These are phyloP conservation scores for Pistacia atlantica DNA, from an alignment of 345 rosid genomes.

Conservation along the genomic window DNA sequence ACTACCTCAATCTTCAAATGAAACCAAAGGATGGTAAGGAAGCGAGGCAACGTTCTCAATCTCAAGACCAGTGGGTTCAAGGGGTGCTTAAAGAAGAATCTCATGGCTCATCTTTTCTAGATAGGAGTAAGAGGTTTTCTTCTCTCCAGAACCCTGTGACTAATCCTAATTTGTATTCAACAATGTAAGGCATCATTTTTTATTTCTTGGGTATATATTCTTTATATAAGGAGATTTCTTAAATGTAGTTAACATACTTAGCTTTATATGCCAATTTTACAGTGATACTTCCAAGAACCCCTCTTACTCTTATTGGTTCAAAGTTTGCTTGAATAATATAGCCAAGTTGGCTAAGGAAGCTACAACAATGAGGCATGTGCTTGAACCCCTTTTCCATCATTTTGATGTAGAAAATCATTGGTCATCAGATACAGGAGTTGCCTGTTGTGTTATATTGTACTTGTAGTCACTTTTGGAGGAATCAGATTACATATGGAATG, in stretches of 20 bases:
- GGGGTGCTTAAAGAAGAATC: too few species aligned
- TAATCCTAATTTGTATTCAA: too few species aligned
- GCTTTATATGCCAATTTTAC: conserved; percentile 21
- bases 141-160: too few species aligned
- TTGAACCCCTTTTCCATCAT: too few species aligned
- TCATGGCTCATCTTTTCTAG: too few species aligned
- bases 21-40: conserved; percentile 42
- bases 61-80: conserved; percentile 35
- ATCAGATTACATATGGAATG: conserved; percentile 49
- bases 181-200: too few species aligned
- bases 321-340: conserved; percentile 71
- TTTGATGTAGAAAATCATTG: too few species aligned
- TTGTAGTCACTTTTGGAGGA: conserved; percentile 82
- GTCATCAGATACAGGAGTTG: too few species aligned
- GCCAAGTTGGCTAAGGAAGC: conserved; percentile 86
- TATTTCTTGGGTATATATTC: too few species aligned
- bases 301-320: conserved; percentile 89
- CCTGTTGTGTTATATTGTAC: conserved; percentile 58
- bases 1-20: conserved; percentile 56
- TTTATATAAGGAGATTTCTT: too few species aligned
- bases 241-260: too few species aligned
- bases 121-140: too few species aligned
- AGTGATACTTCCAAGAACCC: conserved; percentile 81
- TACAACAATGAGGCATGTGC: conserved; percentile 82
- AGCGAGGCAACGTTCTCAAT: conserved; percentile 32